These are phyloP conservation scores for Monilinia fructicola DNA, from an alignment of 2,329 filamentous ascomycete genomes.

Conservation along the genomic window DNA sequence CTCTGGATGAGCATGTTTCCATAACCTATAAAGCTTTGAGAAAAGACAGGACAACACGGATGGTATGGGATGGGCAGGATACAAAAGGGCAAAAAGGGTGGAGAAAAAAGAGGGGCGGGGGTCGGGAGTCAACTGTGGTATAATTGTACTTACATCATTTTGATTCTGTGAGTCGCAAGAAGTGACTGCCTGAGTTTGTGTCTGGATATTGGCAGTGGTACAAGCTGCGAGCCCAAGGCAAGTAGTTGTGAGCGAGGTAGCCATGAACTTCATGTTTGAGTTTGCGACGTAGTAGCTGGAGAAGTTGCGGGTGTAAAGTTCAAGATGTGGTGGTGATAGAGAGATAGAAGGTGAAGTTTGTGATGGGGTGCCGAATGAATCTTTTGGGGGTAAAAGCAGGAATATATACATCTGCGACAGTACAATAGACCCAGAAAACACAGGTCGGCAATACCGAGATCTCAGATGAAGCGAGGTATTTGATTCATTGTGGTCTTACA, in stretches of 20 bases:
- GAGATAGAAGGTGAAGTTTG: background rate
- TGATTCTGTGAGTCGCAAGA: conserved; percentile 1
- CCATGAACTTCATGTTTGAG: background rate
- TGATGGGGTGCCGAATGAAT: background rate
- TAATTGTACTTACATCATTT: background rate
- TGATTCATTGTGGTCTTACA: background rate
- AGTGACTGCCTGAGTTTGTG: background rate
- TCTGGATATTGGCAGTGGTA: background rate
- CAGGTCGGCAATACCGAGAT: background rate
- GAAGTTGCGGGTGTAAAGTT: background rate
- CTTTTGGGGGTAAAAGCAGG: too few species aligned
- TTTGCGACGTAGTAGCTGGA: too few species aligned
- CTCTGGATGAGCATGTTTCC: background rate
- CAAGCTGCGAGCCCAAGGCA: background rate
- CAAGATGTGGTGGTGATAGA: background rate
- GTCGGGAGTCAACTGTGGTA: background rate
- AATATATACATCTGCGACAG: background rate
- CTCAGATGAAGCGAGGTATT: background rate
- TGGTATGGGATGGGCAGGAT: too few species aligned
- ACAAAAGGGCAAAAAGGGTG: too few species aligned
- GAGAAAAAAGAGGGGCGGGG: too few species aligned
- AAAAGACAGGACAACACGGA: background rate
- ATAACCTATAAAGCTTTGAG: too few species aligned
- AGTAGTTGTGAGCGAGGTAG: background rate
- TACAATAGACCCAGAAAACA: background rate